Evolutionary conservation across 495 filamentous ascomycete genomes (phyloP).

Genomic region (Annulohypoxylon stygium): DNA sequence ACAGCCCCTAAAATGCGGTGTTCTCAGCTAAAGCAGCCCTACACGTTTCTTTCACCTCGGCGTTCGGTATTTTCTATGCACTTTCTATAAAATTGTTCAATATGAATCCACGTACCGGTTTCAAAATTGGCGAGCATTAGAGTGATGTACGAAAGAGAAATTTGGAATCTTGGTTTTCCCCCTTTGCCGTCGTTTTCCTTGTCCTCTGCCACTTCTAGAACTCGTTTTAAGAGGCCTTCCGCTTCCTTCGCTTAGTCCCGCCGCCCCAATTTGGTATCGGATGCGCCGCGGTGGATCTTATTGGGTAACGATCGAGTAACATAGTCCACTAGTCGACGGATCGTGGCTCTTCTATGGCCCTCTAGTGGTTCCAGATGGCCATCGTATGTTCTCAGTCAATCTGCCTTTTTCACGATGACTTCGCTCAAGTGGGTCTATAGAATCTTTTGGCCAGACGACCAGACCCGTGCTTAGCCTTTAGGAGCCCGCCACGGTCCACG

Average conservation of each 20-base stretch:
- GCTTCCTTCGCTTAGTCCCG: constrained; percentile 29
- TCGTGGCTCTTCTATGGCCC: constrained; percentile 37
- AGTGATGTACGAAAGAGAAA: not conserved
- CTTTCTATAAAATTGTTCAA: constrained; percentile 15
- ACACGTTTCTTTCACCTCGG: not conserved
- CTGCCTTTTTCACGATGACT: constrained; percentile 49
- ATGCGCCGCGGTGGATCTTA: constrained; percentile 47
- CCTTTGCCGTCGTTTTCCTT: constrained; percentile 28
- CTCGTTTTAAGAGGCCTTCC: constrained; percentile 26
- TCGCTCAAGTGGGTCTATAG: constrained; percentile 45
- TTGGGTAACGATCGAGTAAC: constrained; percentile 53
- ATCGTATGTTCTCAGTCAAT: constrained; percentile 39
- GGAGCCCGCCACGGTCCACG: constrained; percentile 14
- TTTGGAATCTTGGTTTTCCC: constrained; percentile 10
- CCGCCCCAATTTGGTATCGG: constrained; percentile 35
- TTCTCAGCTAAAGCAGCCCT: constrained; percentile 22
- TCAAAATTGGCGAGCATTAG: not conserved
- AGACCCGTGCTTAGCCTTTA: constrained; percentile 18
- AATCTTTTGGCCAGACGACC: constrained; percentile 31
- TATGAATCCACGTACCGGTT: not conserved
- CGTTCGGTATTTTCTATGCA: constrained; percentile 11
- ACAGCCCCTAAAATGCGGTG: no score
- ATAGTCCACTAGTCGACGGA: constrained; percentile 30
- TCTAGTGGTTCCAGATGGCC: constrained; percentile 29
- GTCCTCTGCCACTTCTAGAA: constrained; percentile 24